Evolutionary conservation across 2,329 filamentous ascomycete species (phyloP).

Genomic region (Neonectria faginata): DNA sequence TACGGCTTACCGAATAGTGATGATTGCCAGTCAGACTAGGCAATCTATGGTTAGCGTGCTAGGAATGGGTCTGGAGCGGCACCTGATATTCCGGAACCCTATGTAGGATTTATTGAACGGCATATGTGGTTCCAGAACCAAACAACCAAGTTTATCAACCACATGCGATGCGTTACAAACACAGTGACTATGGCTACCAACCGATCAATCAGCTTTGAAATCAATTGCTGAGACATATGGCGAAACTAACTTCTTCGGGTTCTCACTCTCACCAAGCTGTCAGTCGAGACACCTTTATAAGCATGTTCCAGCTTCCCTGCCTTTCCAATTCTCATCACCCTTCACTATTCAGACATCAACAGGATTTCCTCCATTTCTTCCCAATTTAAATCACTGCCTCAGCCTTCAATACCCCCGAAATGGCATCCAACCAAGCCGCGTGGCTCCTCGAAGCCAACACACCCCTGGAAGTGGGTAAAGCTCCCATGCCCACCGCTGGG

Average conservation of each 20-base stretch:
- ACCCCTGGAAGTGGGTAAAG: slow-evolving; percentile 40
- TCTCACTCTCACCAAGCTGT: not conserved
- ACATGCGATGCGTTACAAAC: not conserved
- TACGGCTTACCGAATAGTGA: too few species aligned
- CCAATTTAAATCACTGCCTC: too few species aligned
- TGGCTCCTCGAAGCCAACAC: not conserved
- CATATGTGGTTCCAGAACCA: not conserved
- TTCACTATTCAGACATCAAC: too few species aligned
- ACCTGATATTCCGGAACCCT: not conserved
- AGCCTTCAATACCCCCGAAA: too few species aligned
- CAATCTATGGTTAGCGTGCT: not conserved
- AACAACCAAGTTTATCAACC: not conserved
- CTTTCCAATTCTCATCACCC: too few species aligned
- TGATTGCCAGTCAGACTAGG: not conserved
- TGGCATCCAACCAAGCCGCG: too few species aligned
- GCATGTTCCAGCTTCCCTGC: too few species aligned
- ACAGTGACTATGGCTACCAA: not conserved
- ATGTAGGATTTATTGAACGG: not conserved
- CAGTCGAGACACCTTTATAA: not conserved
- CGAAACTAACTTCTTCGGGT: not conserved
- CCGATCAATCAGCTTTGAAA: not conserved
- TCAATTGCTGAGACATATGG: not conserved
- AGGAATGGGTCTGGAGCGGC: not conserved
- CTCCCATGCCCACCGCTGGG: slow-evolving; percentile 37
- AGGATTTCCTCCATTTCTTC: too few species aligned